phyloP scores from a whole-genome alignment of 306 rosid genomes.

The Vigna mungo region DNA sequence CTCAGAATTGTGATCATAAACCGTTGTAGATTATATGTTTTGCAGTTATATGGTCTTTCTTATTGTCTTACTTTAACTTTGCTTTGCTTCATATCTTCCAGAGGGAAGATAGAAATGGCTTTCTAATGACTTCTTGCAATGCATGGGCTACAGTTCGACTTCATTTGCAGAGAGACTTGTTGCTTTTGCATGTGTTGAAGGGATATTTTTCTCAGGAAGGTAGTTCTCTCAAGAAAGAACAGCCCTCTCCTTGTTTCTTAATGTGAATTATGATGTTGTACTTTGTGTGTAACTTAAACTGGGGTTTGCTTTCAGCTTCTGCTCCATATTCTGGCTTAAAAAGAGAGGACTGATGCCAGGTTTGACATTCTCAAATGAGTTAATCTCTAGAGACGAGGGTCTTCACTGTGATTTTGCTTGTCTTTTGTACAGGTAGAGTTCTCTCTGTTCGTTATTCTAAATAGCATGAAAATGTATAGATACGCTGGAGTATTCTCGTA shows the following conservation, averaged over 20 bases:
- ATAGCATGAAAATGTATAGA: conserved; percentile 14
- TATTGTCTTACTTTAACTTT: conserved; percentile 4
- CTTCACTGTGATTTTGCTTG: conserved; percentile 98
- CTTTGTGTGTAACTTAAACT: conserved; percentile 8
- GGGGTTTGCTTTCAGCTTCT: conserved; percentile 68
- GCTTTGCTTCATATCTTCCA: conserved; percentile 16
- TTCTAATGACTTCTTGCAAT: conserved; percentile 44
- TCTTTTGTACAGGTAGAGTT: conserved; percentile 76
- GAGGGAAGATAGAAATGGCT: conserved; percentile 12
- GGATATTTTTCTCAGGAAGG: conserved; percentile 98
- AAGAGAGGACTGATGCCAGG: conserved; percentile 94
- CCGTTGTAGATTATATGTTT: not conserved
- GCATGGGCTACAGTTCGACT: conserved; percentile 67
- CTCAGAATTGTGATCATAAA: not conserved
- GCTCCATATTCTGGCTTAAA: conserved; percentile 96
- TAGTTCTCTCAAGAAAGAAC: conserved; percentile 40
- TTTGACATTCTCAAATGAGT: conserved; percentile 88
- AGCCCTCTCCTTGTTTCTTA: conserved; percentile 22
- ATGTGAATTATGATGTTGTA: conserved; percentile 5
- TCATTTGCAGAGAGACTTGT: conserved; percentile 85
- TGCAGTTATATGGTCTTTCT: conserved; percentile 10
- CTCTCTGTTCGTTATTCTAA: conserved; percentile 28
- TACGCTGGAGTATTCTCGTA: not conserved
- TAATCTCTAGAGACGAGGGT: conserved; percentile 95
- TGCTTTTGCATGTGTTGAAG: conserved; percentile 92